Conservation (phyloP, 2,329 filamentous ascomycete species). For the Drechslerella stenobrocha region DNA sequence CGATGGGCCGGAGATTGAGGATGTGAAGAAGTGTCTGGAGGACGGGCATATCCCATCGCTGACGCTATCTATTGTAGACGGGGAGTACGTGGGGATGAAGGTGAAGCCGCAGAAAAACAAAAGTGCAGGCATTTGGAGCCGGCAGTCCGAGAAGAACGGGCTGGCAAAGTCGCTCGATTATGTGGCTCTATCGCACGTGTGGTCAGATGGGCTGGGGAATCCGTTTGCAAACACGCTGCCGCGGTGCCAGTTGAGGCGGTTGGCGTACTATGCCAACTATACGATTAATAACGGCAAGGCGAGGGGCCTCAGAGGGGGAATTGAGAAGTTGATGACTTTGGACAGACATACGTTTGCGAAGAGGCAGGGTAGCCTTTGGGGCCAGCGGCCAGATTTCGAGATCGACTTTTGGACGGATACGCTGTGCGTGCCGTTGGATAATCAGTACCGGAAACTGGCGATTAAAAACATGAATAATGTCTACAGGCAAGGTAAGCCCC, state of each 20-base stretch:
- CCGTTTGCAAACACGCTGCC: conserved; percentile 46
- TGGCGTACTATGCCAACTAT: conserved; percentile 39
- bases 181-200: conserved; percentile 50
- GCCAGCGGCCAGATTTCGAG: conserved; percentile 18
- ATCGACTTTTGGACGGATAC: conserved; percentile 49
- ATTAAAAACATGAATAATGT: conserved; percentile 49
- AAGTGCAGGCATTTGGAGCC: conserved; percentile 26
- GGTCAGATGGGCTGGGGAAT: conserved; percentile 51
- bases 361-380: conserved; percentile 20
- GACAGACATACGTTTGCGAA: conserved; percentile 28
- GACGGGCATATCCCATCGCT: conserved; percentile 37
- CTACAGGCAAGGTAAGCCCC: conserved; percentile 30
- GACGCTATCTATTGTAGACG: conserved; percentile 25
- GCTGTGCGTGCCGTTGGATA: conserved; percentile 48
- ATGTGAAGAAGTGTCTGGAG: conserved; percentile 35
- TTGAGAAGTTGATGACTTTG: conserved; percentile 25
- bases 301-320: conserved; percentile 10
- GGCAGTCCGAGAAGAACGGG: conserved; percentile 24
- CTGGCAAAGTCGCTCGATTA: conserved; percentile 45
- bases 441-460: conserved; percentile 45
- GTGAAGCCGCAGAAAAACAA: conserved; percentile 37
- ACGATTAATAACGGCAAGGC: conserved; percentile 39
- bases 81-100: conserved; percentile 31
- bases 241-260: conserved; percentile 39
- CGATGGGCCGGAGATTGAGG: conserved; percentile 41